Conservation (phyloP, 75 land plant species). For the Sequoia sempervirens region DNA sequence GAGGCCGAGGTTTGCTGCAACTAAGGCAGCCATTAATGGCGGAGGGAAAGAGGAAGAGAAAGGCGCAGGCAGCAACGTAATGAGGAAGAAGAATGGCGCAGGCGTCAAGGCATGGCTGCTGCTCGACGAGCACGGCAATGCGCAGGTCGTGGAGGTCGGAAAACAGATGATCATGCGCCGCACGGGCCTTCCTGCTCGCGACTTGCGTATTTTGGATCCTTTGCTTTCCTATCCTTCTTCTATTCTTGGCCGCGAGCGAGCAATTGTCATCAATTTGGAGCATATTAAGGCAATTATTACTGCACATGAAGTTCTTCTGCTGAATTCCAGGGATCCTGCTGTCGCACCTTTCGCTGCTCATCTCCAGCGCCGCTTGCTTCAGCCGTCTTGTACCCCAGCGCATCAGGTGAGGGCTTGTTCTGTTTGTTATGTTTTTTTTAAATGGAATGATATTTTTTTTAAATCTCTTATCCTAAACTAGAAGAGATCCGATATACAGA, state of each 20-base stretch:
- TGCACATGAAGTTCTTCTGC: constrained; percentile 69
- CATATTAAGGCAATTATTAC: constrained; percentile 89
- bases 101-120: constrained; percentile 71
- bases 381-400: constrained; percentile 21
- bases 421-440: not conserved
- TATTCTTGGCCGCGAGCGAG: constrained; percentile 64
- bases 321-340: constrained; percentile 55
- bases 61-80: constrained; percentile 10
- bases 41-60: constrained; percentile 6
- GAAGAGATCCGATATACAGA: too few species aligned
- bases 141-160: constrained; percentile 63
- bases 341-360: constrained; percentile 64
- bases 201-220: constrained; percentile 55
- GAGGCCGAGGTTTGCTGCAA: not conserved
- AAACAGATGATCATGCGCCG: constrained; percentile 63
- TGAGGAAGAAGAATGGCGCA: constrained; percentile 65
- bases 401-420: not conserved
- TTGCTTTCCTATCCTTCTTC: constrained; percentile 54
- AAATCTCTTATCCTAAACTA: too few species aligned
- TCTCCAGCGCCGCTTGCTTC: constrained; percentile 50
- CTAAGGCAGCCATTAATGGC: not conserved
- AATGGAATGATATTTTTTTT: too few species aligned
- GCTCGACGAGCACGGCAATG: constrained; percentile 48
- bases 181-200: constrained; percentile 59
- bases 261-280: constrained; percentile 86